Percentiles rank a stretch among this genome's conserved stretches.
Evolutionary conservation across 129 eudicot species (phyloP).

Genomic region (Flaveria robusta): DNA sequence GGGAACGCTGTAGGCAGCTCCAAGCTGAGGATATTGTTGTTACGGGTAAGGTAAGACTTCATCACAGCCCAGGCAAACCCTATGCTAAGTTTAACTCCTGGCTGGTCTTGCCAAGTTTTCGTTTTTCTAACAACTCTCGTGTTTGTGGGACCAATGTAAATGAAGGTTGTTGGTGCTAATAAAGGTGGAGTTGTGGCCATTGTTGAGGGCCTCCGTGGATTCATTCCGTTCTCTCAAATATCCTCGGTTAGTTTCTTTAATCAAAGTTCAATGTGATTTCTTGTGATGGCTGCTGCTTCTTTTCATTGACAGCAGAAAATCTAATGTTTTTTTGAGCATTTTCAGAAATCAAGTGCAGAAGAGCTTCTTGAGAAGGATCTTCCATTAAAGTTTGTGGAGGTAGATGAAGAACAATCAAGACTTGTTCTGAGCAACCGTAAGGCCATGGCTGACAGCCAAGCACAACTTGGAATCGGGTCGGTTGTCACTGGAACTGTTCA

Average conservation of each 20-base stretch:
- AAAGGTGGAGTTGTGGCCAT: conserved; percentile 93
- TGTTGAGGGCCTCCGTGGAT: conserved; percentile 93
- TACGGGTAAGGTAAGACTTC: conserved; percentile 54
- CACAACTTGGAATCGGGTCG: conserved; percentile 91
- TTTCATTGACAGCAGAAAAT: too few relatives aligned
- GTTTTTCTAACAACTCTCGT: too few relatives aligned
- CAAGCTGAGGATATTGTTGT: conserved; percentile 89
- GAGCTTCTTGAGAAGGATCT: conserved; percentile 77
- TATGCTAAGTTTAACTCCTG: too few relatives aligned
- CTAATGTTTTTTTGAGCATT: background rate
- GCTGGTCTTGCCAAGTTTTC: too few relatives aligned
- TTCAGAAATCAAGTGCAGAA: conserved; percentile 72
- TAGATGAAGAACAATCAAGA: conserved; percentile 87
- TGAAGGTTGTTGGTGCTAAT: conserved; percentile 73
- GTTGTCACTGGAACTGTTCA: conserved; percentile 85
- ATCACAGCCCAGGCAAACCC: too few relatives aligned
- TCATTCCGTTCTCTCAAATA: conserved; percentile 88
- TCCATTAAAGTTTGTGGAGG: conserved; percentile 88
- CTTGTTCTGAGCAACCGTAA: conserved; percentile 89
- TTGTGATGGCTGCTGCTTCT: too few relatives aligned
- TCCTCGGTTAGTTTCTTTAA: conserved; percentile 62
- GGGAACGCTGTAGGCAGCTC: conserved; percentile 96
- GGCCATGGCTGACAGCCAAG: conserved; percentile 95
- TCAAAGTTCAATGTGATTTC: too few relatives aligned
- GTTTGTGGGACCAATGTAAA: too few relatives aligned